Conservation (phyloP, 352 stramenopile genomes). For the Phytophthora megakarya region DNA sequence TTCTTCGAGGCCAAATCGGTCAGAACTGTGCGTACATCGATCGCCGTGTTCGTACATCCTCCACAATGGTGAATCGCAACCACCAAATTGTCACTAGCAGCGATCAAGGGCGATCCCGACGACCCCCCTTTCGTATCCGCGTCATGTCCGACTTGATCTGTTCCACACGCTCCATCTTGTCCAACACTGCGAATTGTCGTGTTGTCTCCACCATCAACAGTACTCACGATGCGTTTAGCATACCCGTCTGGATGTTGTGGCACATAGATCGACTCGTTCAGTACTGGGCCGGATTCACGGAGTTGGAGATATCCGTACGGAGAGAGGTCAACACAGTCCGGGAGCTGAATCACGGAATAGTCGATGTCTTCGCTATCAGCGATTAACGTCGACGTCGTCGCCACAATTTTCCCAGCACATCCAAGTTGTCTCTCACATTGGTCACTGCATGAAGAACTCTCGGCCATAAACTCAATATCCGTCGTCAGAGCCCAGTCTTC, state of each 20-base stretch:
- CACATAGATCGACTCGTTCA: slow-evolving; percentile 66
- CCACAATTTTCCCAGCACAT: slow-evolving; percentile 51
- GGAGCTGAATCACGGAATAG: slow-evolving; percentile 68
- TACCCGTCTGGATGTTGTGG: slow-evolving; percentile 55
- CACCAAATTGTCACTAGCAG: slow-evolving; percentile 49
- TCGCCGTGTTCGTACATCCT: slow-evolving; percentile 49
- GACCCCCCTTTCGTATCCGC: slow-evolving; percentile 53
- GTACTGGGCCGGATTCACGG: slow-evolving; percentile 34
- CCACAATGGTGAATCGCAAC: slow-evolving; percentile 64
- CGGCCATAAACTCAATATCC: slow-evolving; percentile 66
- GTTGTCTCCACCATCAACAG: slow-evolving; percentile 31
- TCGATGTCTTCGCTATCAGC: slow-evolving; percentile 43
- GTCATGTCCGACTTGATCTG: slow-evolving; percentile 48
- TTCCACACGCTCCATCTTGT: slow-evolving; percentile 37
- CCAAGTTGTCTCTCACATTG: slow-evolving; percentile 47
- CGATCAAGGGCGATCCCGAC: slow-evolving; percentile 53
- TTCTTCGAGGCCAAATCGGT: slow-evolving; percentile 39
- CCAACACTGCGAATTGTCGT: slow-evolving; percentile 41
- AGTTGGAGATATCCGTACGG: slow-evolving; percentile 67
- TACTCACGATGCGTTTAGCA: slow-evolving; percentile 58
- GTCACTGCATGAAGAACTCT: slow-evolving; percentile 54
- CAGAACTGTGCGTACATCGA: slow-evolving; percentile 49
- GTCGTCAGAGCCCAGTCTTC: slow-evolving; percentile 33
- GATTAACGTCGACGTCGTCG: slow-evolving; percentile 53
- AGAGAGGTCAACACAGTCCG: slow-evolving; percentile 32